Evolutionary conservation across 2,329 filamentous ascomycete species (phyloP).

Genomic region (Ascocoryne sarcoides): DNA sequence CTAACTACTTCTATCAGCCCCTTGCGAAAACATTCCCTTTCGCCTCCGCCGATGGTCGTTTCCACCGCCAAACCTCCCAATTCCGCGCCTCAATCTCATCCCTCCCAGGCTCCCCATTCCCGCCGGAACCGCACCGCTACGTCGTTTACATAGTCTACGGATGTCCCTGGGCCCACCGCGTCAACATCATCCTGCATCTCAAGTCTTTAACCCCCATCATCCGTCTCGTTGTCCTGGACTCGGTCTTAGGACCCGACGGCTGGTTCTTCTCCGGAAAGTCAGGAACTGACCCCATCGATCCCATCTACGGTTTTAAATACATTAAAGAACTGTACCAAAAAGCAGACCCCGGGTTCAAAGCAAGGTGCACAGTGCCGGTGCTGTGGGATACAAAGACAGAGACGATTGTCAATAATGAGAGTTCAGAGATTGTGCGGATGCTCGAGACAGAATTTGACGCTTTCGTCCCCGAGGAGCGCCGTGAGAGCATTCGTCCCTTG

Average conservation of each 20-base stretch:
- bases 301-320: slow-evolving; percentile 41
- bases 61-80: slow-evolving; percentile 72
- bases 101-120: slow-evolving; percentile 5
- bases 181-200: slow-evolving; percentile 75
- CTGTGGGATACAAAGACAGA: slow-evolving; percentile 53
- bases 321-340: slow-evolving; percentile 57
- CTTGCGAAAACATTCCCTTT: slow-evolving; percentile 3
- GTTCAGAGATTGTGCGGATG: slow-evolving; percentile 73
- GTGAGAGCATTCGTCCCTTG: slow-evolving; percentile 7
- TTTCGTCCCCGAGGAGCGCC: slow-evolving; percentile 7
- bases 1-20: too few relatives aligned
- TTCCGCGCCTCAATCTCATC: slow-evolving; percentile 59
- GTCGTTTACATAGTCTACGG: slow-evolving; percentile 12
- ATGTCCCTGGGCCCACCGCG: slow-evolving; percentile 68
- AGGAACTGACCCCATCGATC: slow-evolving; percentile 6
- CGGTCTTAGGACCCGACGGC: slow-evolving; percentile 3
- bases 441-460: slow-evolving; percentile 48
- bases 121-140: slow-evolving; percentile 68
- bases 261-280: slow-evolving; percentile 11
- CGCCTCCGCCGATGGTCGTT: slow-evolving; percentile 76
- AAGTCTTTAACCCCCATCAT: slow-evolving; percentile 77
- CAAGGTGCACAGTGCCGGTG: slow-evolving; percentile 58
- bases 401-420: slow-evolving; percentile 71
- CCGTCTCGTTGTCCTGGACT: slow-evolving; percentile 7
- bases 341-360: slow-evolving; percentile 52